Base-by-base conservation (phyloP, 2,329 filamentous ascomycete genomes). In the Paraconiothyrium brasiliense region DNA sequence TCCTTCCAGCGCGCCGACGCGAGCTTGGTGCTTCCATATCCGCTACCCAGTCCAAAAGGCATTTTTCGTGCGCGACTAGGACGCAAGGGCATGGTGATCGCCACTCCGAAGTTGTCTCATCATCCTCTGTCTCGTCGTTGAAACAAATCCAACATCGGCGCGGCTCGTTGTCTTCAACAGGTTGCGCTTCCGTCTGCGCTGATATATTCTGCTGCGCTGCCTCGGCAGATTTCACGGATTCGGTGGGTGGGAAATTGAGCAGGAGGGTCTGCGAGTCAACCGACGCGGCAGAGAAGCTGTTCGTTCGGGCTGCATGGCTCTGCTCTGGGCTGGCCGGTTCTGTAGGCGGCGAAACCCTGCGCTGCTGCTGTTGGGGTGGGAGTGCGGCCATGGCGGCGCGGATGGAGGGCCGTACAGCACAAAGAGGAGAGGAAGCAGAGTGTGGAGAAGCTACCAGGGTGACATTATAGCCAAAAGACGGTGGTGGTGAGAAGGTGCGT, bases 41-140 rank as follows among this genome's bases (percentile, higher is more conserved):
- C n/a, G 92, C 90, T 20, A 98, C 90, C 94, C 94, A 99, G 71
- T 93, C 91, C 43, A 98, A 84, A 67, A 98, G 85, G 76, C 94
- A 97, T 62, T 89, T 87, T 77, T 98, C 93, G 76, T 99, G 95
- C 1, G 94, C 95, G 59, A 92, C 92, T 43, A 99, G 84, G 13
- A 92, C 93, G 79, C 95, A 99, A 0, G 90, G 91, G 76, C 95
- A 99, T 1, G 95, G 94, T 58, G 91, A 92, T 48, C 92, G 89
- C 94, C 95, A 99, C 68, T 85, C 84, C 1, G 84, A 84, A 30
- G 85, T 85, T 13, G 84, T 83, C 9, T 85, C 85, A n/a, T 82
- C 81, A 60, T 90, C 88, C 71, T 90, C 89, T 7, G 84, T 88
- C 67, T 88, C 85, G 62, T 90, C 88, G 52, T 84, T 84, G 75